phyloP scores from a whole-genome alignment of 129 eudicot genomes.

The Lactuca saligna region DNA sequence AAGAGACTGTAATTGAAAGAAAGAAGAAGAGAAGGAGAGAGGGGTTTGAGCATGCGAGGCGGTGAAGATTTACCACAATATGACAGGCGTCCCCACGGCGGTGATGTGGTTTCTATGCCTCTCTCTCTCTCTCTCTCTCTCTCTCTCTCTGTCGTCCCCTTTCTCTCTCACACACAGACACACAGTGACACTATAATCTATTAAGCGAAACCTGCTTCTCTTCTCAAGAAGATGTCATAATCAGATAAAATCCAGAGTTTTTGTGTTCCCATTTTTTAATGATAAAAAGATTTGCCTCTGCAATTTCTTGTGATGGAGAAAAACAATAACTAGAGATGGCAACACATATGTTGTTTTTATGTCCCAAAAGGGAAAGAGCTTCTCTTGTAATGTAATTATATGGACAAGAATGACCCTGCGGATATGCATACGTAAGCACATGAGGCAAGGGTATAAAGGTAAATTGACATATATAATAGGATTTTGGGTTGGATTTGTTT shows the following conservation, averaged over 20 bases:
- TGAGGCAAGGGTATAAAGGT: conserved; percentile 12
- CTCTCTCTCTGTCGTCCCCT: too few relatives aligned
- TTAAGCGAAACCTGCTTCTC: conserved; percentile 16
- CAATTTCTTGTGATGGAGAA: conserved; percentile 21
- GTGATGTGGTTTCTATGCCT: conserved; percentile 1
- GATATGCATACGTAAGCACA: too few relatives aligned
- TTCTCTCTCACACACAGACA: conserved; percentile 18
- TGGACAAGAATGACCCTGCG: conserved; percentile 21
- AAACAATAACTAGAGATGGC: conserved; percentile 9
- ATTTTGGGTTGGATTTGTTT: not conserved
- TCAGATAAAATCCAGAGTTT: conserved; percentile 23
- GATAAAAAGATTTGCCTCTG: not conserved
- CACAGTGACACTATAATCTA: conserved; percentile 5
- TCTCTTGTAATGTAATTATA: not conserved
- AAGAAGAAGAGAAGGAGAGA: not conserved
- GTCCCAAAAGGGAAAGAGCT: conserved; percentile 13
- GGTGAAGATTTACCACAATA: conserved; percentile 34
- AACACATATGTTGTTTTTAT: not conserved
- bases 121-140: not conserved
- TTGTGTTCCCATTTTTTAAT: conserved; percentile 14
- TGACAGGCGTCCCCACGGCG: conserved; percentile 29
- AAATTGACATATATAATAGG: not conserved
- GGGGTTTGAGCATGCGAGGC: conserved; percentile 19
- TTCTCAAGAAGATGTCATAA: conserved; percentile 24
- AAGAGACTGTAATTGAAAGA: not conserved